Percentiles rank a stretch among this genome's conserved stretches.
Evolutionary conservation across 305 asterid genomes (phyloP).

Genomic region (Andrographis paniculata): DNA sequence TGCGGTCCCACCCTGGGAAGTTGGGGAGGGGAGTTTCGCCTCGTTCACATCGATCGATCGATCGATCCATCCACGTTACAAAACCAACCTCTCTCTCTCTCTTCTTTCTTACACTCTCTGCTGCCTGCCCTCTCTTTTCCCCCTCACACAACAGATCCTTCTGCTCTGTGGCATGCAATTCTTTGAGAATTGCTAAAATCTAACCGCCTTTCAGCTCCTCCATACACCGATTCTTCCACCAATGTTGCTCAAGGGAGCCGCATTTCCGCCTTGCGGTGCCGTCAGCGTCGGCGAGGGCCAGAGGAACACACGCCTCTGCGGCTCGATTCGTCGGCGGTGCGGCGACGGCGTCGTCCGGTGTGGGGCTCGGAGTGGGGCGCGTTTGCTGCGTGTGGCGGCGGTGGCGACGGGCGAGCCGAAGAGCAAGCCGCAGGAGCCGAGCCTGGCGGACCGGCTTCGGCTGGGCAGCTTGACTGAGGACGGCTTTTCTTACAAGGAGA

Average conservation of each 20-base stretch:
- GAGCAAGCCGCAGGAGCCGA: conserved; percentile 36
- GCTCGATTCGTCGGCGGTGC: conserved; percentile 19
- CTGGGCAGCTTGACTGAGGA: conserved; percentile 61
- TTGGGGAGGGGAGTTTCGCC: conserved; percentile 10
- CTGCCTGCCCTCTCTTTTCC: no score
- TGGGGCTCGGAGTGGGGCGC: conserved; percentile 14
- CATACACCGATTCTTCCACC: conserved; percentile 10
- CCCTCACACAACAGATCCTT: no score
- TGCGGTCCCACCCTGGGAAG: conserved; percentile 3
- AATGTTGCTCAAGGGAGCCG: conserved; percentile 49
- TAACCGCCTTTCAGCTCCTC: neutral
- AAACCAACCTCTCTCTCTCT: conserved; percentile 15
- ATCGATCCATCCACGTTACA: no score
- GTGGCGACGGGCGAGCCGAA: conserved; percentile 51
- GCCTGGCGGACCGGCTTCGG: conserved; percentile 75
- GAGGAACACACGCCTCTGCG: conserved; percentile 20
- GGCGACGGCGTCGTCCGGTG: conserved; percentile 12
- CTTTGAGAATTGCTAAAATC: conserved; percentile 6
- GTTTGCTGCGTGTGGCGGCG: conserved; percentile 26
- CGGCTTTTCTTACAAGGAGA: conserved; percentile 81
- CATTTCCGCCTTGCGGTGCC: conserved; percentile 42
- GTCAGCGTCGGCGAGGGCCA: conserved; percentile 20
- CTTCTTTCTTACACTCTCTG: no score
- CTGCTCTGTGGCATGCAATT: conserved; percentile 32
- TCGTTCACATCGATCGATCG: conserved; percentile 30